Conservation (phyloP, 805 yeast species). For the Zygotorulaspora sp. region DNA sequence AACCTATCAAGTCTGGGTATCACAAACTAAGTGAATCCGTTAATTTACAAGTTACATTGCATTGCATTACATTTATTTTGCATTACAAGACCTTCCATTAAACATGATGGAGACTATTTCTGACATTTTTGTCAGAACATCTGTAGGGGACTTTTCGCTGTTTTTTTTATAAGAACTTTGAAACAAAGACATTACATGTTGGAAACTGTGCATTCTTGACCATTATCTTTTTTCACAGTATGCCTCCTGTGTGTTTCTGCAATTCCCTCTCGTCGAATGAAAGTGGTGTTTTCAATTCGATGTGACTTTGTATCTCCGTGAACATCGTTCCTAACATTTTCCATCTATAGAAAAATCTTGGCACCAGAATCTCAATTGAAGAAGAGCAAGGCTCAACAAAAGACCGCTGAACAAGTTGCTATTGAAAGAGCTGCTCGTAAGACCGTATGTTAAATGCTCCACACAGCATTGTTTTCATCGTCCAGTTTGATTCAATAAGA, state of each 20-base stretch:
- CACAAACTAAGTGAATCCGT: no score
- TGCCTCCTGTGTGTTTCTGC: conserved; percentile 35
- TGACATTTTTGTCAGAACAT: neutral
- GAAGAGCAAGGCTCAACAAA: conserved; percentile 74
- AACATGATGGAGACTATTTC: neutral
- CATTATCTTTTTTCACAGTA: conserved; percentile 6
- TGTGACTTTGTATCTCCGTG: conserved; percentile 29
- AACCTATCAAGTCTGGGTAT: no score
- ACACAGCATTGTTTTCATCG: neutral
- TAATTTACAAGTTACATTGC: conserved; percentile 26
- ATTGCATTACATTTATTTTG: conserved; percentile 6
- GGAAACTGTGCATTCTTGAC: conserved; percentile 14
- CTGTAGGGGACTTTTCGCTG: conserved; percentile 32
- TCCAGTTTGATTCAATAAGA: conserved; percentile 1
- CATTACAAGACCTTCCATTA: neutral
- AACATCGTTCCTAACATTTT: conserved; percentile 14
- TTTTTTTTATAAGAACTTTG: no score
- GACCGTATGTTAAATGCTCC: conserved; percentile 60
- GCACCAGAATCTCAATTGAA: conserved; percentile 83
- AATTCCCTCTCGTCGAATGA: conserved; percentile 38
- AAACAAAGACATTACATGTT: conserved; percentile 31
- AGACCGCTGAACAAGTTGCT: conserved; percentile 71
- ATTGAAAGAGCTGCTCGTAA: conserved; percentile 75
- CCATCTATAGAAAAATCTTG: conserved; percentile 38
- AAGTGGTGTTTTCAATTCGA: conserved; percentile 40